phyloP scores from a whole-genome alignment of 2,329 filamentous ascomycete species.

The Colletotrichum tropicale region DNA sequence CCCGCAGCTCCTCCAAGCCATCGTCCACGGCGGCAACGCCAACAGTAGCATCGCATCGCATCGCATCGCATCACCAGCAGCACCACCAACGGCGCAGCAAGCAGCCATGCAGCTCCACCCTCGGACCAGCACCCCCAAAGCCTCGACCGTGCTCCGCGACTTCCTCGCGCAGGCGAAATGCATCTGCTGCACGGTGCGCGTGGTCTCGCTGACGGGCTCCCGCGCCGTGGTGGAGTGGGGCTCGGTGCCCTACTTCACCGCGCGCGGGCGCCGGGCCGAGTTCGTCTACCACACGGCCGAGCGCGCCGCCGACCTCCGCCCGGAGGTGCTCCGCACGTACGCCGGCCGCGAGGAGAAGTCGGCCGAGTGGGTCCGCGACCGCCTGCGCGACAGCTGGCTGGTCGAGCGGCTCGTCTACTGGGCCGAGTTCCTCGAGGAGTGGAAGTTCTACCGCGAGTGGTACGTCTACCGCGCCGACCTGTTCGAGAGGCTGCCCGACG shows the following conservation, averaged over 20 bases:
- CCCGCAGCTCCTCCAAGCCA: background rate
- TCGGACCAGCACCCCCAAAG: conserved; percentile 16
- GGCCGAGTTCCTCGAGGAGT: conserved; percentile 22
- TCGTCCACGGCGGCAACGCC: background rate
- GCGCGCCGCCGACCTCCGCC: conserved; percentile 11
- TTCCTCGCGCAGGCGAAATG: conserved; percentile 15
- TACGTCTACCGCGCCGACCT: conserved; percentile 20
- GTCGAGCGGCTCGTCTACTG: conserved; percentile 23
- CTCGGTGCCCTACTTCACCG: conserved; percentile 20
- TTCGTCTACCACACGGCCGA: conserved; percentile 20
- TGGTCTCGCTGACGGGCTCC: conserved; percentile 17
- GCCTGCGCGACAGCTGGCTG: conserved; percentile 22
- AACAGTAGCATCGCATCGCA: background rate
- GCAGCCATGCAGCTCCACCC: conserved; percentile 18
- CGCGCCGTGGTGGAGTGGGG: conserved; percentile 22
- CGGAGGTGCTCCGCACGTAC: conserved; percentile 10
- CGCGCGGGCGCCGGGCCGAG: conserved; percentile 18
- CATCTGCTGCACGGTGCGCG: conserved; percentile 20
- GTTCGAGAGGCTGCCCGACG: conserved; percentile 15
- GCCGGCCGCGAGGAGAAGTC: background rate
- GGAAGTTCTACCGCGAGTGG: conserved; percentile 23
- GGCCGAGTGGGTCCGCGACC: conserved; percentile 10
- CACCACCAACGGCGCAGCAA: background rate
- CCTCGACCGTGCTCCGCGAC: conserved; percentile 14
- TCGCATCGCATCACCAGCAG: background rate